Conservation (phyloP, 208 protist species). For the Trypanosoma caninum region DNA sequence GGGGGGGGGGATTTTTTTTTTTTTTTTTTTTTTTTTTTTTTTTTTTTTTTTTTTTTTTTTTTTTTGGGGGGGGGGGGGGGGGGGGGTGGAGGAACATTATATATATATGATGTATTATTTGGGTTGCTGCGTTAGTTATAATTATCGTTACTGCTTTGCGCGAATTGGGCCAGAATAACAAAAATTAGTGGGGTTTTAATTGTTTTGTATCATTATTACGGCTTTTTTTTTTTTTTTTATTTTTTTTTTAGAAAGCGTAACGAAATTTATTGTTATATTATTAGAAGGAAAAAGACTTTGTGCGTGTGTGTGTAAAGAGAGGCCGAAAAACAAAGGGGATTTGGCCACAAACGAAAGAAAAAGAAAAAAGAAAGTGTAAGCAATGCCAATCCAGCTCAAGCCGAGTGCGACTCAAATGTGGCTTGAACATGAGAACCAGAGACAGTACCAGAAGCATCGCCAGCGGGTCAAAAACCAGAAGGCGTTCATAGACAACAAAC, state of each 20-base stretch:
- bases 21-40: constrained; percentile 5
- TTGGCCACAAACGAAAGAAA: neutral
- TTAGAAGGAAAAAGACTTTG: neutral
- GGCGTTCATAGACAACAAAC: constrained; percentile 44
- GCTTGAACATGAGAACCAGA: constrained; percentile 40
- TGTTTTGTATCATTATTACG: neutral
- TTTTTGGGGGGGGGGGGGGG: neutral
- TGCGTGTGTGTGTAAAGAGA: neutral
- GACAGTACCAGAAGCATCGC: constrained; percentile 49
- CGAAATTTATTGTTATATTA: no score
- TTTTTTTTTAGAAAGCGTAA: neutral
- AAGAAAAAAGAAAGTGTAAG: neutral
- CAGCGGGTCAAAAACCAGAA: constrained; percentile 40
- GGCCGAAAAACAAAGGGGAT: neutral
- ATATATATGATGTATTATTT: no score
- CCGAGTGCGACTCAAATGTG: constrained; percentile 10
- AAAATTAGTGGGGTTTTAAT: neutral
- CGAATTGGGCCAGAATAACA: neutral
- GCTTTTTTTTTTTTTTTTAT: neutral
- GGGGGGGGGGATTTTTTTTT: neutral
- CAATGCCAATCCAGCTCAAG: constrained; percentile 19
- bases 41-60: constrained; percentile 2
- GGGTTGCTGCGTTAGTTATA: no score
- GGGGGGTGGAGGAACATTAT: neutral
- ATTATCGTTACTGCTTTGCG: neutral